A percentile compares a stretch with the other conserved stretches of the same genome.
Evolutionary conservation across 176 grass and related monocot genomes (phyloP).

Genomic region (maize (Zea mays)): DNA sequence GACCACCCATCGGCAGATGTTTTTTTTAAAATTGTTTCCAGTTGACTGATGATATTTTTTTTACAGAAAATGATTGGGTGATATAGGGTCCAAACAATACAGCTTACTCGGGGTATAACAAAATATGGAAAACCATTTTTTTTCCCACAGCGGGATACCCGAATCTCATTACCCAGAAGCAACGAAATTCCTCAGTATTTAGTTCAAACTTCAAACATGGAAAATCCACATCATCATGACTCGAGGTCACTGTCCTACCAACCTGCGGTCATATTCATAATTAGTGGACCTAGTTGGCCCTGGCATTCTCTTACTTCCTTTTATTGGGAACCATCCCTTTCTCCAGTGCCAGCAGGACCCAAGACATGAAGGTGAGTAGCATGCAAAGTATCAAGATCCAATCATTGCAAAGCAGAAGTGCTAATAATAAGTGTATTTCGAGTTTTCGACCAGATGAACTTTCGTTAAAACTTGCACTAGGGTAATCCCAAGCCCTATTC

Average conservation of each 20-base stretch:
- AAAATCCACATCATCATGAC: neutral
- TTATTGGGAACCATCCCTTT: neutral
- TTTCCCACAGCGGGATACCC: neutral
- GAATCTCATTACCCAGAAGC: neutral
- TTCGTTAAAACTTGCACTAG: neutral
- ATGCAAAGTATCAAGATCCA: neutral
- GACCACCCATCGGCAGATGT: neutral
- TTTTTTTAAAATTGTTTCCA: neutral
- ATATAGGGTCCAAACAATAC: neutral
- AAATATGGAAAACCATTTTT: neutral
- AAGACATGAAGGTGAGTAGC: neutral
- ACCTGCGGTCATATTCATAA: neutral
- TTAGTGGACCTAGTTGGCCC: neutral
- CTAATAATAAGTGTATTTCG: neutral
- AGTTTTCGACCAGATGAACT: neutral
- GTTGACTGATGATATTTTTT: neutral
- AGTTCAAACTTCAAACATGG: neutral
- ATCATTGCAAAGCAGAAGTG: neutral
- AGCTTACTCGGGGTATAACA: neutral
- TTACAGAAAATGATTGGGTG: neutral
- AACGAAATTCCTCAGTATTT: neutral
- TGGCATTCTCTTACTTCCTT: neutral
- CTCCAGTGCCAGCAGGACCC: neutral
- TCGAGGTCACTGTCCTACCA: neutral
- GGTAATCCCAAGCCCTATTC: neutral